Evolutionary conservation across 169 alveolate genomes (phyloP), one percentile per base, ranked within the genome.

Genomic region (Eimeria praecox): DNA sequence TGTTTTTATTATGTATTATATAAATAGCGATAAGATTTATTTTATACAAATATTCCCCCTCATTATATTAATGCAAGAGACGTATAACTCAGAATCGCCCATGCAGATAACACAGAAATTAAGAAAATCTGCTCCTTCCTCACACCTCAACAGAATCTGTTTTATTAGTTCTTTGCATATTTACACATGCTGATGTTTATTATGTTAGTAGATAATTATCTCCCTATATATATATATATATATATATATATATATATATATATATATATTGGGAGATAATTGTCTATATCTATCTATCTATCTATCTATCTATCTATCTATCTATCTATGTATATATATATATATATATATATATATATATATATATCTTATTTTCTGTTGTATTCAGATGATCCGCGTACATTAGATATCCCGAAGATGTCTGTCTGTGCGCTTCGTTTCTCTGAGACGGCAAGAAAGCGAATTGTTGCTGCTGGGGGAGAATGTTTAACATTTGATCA

Each of bases 401-500:
- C 98, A 78, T 91, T 95, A 87, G 97, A 98, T 87, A 97, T 97
- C 88, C 99, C 99, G 80, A 98, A 98, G 96, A 94, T 99, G 96
- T 98, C 98, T 94, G 99, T 99, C 73, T 98, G 99, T 95, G 99
- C 99, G 64, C 97, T 99, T 95, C 98, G 99, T 85, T 98, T 99
- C 98, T 97, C 99, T 9, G 99, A 99, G 98, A 97, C 99, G n/a
- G 99, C 99, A 35, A 98, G 99, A 95, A 98, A 98, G 71, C 99
- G 99, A 95, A 98, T 99, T 95, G 95, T 95, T 91, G 98, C 97
- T 96, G 99, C 99, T 18, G 99, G 99, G n/a, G 99, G 99, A 78
- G 99, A 99, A 97, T 98, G 99, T 97, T 95, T 99, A 87, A 99
- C 99, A 86, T 99, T 99, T 96, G 99, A 99, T 96, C 99, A 99